These are phyloP conservation scores for Conringia planisiliqua DNA, from an alignment of 345 rosid species.

Conservation along the genomic window DNA sequence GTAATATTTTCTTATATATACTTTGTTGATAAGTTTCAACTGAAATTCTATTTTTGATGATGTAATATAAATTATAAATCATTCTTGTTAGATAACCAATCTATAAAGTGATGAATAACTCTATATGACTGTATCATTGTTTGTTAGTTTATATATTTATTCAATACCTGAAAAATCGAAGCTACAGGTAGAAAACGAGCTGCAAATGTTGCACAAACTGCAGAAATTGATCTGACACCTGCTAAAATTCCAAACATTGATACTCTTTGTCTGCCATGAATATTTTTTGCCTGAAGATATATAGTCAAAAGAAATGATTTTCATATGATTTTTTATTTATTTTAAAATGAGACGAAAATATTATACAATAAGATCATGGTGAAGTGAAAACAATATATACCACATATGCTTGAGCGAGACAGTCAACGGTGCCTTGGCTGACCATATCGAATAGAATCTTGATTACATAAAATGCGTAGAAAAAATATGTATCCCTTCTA, in stretches of 20 bases:
- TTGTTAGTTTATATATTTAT: not conserved
- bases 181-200: constrained; percentile 67
- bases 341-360: not conserved
- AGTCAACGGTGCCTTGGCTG: constrained; percentile 52
- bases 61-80: not conserved
- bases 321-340: no score
- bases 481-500: constrained; percentile 59
- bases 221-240: constrained; percentile 44
- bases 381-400: constrained; percentile 33
- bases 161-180: constrained; percentile 57
- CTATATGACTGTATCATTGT: not conserved
- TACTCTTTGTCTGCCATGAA: constrained; percentile 42
- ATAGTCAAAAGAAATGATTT: no score
- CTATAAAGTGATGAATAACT: no score
- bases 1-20: not conserved
- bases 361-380: not conserved
- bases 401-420: constrained; percentile 81
- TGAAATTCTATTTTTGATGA: not conserved
- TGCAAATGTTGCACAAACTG: constrained; percentile 52
- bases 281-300: constrained; percentile 57
- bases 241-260: constrained; percentile 62
- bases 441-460: constrained; percentile 61
- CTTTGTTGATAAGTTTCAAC: not conserved
- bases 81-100: not conserved
- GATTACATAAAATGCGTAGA: constrained; percentile 56